Base-by-base conservation (phyloP, 306 rosid genomes). In the Vigna trinervia region DNA sequence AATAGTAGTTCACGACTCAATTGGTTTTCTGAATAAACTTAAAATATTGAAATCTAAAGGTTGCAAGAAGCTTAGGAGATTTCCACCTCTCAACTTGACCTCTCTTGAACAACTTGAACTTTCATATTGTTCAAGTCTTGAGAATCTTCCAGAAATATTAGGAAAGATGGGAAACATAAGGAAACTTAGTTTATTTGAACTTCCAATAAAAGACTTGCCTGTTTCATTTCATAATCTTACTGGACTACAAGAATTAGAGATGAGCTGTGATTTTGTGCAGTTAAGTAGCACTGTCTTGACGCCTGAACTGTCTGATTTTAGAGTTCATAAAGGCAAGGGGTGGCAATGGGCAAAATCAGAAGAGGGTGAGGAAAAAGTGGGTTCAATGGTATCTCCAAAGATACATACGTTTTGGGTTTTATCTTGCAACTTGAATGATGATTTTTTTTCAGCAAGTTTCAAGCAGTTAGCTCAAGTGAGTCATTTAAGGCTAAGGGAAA, bases 61-160 rank as follows among this genome's bases (percentile, higher is more conserved):
- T 4, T 76, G 80, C 34, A 0, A 0, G 0, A 36, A 65, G 53
- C 73, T 76, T 15, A 9, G 4, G 2, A 38, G 30, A 14, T 38
- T 76, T 20, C 72, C 73, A 6, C 52, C 34, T 22, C 28, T 43
- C 13, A 2, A 43, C 47, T 10, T 43, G 47, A 43, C 47, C 47
- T 43, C 47, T 43, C 47, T 43, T 10, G 47, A 43, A 43, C 3
- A 2, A 9, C 47, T 43, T 2, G 13, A 43, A 43, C 47, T 43
- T 11, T 43, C 47, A 9, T 43, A 9, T 2, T 43, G 47, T 43
- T 43, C 13, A 0, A 43, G 13, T 43, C 47, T 43, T 2, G 13
- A 43, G 13, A 43, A 43, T 23, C 52, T 58, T 58, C 64, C 64
- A 4, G 50, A 82, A 61, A 63, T 77, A 28, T 50, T n/a, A 53